Base-by-base conservation (phyloP, 164 flowering plant species). In the Berberis thunbergii region DNA sequence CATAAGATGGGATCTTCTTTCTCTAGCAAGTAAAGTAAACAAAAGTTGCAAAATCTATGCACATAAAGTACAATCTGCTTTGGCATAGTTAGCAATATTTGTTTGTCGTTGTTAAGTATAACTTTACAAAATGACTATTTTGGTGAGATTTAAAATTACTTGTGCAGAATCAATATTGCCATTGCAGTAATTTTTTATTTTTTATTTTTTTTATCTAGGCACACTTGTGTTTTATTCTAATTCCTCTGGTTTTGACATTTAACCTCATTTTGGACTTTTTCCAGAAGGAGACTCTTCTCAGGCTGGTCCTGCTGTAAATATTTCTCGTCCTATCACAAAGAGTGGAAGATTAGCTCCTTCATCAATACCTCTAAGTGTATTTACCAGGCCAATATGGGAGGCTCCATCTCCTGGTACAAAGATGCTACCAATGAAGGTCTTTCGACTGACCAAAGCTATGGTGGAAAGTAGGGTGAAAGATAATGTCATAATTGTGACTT, bases 401-500 rank as follows among this genome's bases (percentile, higher is more conserved):
- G 72, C 69, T 63, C 97, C 98, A 38, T 74, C 84, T 39, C 69
- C 40, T 54, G 84, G 82, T 43, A 63, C 83, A 57, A 78, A 89
- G 66, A 83, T 87, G 92, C 97, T 97, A 42, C 82, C 86, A 43
- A 43, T 78, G 66, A 64, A 82, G 62, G 67, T 67, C 44, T 95
- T 95, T 70, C 74, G 62, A 4, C 69, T 95, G 74, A 85, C 88
- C 42, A 89, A 91, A 65, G 78, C 69, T 64, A 72, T 95, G 66
- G 88, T 95, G 63, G 66, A 76, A 60, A 60, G 73, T 64, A 83
- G 96, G 67, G 99, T 72, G 60, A 78, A 78, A 70, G 86, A 88
- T 62, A 91, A 95, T 66, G 72, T 87, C 45, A 74, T 95, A 40
- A 74, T 91, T 54, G 91, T 91, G 65, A 95, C 99, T 45, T 95